Evolutionary conservation across 345 rosid genomes (phyloP).

Genomic region (Arabis hirsuta): DNA sequence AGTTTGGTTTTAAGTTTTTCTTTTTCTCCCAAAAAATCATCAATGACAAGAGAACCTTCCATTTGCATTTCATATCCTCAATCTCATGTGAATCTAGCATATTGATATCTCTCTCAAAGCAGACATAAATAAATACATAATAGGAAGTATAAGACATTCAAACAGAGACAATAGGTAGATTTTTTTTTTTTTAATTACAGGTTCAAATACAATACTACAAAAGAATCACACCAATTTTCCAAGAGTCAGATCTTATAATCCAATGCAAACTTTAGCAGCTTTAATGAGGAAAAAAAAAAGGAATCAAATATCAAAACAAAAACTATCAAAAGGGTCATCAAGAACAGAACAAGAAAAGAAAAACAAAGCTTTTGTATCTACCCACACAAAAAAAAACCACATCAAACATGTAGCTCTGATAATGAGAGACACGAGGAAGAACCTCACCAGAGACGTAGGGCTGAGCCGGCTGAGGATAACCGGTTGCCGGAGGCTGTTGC

Average conservation of each 20-base stretch:
- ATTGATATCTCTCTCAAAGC: not conserved
- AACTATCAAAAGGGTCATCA: not conserved
- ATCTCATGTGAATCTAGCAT: conserved; percentile 4
- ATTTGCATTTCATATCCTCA: not conserved
- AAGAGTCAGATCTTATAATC: not conserved
- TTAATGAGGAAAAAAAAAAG: not conserved
- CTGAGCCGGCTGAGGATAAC: conserved; percentile 45
- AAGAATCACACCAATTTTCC: not conserved
- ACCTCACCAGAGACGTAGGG: conserved; percentile 29
- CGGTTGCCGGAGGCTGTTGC: conserved; percentile 19
- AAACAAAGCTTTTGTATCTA: not conserved
- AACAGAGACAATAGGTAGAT: not conserved
- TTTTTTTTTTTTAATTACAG: not conserved
- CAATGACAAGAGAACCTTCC: not conserved
- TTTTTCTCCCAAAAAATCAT: not conserved
- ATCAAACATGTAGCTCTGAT: conserved; percentile 2
- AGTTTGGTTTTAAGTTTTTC: not conserved
- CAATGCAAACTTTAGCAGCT: not conserved
- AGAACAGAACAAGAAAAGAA: not conserved
- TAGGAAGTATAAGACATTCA: not conserved
- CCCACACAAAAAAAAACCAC: not conserved
- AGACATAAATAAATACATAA: not conserved
- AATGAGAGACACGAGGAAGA: conserved; percentile 15
- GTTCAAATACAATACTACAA: conserved; percentile 1
- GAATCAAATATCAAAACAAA: conserved; percentile 9